Evolutionary conservation across 73 alveolate genomes (phyloP).

Genomic region (Tetrahymena elliotti): DNA sequence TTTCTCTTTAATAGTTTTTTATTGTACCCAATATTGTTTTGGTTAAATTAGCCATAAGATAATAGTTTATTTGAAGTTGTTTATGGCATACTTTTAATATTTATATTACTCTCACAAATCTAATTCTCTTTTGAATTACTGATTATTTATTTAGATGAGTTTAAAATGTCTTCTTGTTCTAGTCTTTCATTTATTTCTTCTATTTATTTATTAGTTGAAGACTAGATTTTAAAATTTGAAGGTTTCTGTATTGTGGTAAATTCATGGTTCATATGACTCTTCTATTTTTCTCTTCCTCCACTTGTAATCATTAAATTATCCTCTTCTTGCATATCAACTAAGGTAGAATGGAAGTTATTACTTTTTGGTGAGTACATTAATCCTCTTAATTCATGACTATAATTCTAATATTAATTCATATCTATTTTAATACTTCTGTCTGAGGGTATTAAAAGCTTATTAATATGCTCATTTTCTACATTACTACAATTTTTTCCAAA

Average conservation of each 20-base stretch:
- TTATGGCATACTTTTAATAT: background rate
- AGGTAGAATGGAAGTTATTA: background rate
- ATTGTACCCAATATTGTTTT: too few relatives aligned
- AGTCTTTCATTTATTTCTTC: background rate
- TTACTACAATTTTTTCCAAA: background rate
- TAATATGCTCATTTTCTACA: background rate
- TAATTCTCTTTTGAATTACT: background rate
- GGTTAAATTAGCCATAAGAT: background rate
- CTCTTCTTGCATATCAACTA: background rate
- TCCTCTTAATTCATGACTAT: background rate
- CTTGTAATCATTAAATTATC: background rate
- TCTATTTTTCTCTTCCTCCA: background rate
- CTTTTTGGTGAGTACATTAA: background rate
- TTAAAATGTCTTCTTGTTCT: background rate
- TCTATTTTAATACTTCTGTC: background rate
- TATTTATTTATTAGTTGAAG: background rate
- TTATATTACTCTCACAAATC: background rate
- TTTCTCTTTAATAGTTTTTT: too few relatives aligned
- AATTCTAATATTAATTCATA: background rate
- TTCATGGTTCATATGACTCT: background rate
- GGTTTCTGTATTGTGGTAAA: background rate
- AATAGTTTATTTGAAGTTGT: background rate
- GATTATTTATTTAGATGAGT: background rate
- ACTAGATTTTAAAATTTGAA: background rate
- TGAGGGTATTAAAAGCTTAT: background rate